Evolutionary conservation across 768 basidiomycete species (phyloP).

Genomic region (Tylopilus vinaceipallidus): DNA sequence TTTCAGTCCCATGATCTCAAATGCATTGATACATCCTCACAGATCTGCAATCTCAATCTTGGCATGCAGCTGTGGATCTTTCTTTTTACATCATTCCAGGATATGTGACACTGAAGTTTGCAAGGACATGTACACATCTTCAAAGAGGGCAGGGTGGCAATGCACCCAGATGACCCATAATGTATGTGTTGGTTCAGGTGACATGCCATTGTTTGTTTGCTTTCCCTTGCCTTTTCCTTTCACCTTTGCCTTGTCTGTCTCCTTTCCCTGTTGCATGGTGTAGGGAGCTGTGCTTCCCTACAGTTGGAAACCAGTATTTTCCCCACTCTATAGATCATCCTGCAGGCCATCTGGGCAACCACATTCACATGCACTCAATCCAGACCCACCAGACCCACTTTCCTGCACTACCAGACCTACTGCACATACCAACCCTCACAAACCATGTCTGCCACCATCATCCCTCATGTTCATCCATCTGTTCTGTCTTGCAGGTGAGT

Average conservation of each 20-base stretch:
- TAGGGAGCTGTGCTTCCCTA: no score
- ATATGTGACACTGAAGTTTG: constrained; percentile 48
- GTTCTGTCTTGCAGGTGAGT: no score
- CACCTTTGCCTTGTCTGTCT: neutral
- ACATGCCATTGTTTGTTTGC: constrained; percentile 21
- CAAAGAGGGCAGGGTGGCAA: constrained; percentile 72
- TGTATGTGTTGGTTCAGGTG: constrained; percentile 2
- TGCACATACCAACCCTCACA: no score
- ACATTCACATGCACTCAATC: no score
- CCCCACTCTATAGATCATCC: no score
- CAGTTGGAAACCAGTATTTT: no score
- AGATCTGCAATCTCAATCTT: constrained; percentile 71
- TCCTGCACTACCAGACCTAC: no score
- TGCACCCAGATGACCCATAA: constrained; percentile 68
- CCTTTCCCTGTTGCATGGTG: constrained; percentile 10
- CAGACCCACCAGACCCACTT: no score
- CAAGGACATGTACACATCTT: constrained; percentile 53
- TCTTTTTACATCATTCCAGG: constrained; percentile 38
- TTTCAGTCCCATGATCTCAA: constrained; percentile 89
- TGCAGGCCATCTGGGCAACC: no score
- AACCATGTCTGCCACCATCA: no score
- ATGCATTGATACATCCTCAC: constrained; percentile 67
- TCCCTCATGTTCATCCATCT: no score
- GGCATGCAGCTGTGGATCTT: constrained; percentile 17
- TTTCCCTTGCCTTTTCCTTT: constrained; percentile 35